phyloP scores from a whole-genome alignment of 352 stramenopile species.

The Sclerospora graminicola region DNA sequence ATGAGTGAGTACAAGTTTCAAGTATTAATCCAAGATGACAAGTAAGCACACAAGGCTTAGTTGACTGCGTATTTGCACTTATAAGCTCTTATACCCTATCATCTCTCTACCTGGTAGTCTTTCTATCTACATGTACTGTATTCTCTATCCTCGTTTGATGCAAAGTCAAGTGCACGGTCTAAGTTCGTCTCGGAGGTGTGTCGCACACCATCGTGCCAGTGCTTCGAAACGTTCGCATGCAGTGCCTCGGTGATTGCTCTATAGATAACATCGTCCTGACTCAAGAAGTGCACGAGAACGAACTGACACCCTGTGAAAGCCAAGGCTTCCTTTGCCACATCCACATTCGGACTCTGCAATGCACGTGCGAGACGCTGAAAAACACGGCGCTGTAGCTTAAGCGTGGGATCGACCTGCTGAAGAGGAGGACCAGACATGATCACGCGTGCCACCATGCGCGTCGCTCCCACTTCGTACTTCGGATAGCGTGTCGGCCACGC shows the following conservation, averaged over 20 bases:
- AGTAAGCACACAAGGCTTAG: too few species aligned
- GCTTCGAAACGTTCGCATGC: conserved; percentile 39
- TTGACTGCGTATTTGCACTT: too few species aligned
- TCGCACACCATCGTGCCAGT: conserved; percentile 70
- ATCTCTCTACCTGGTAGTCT: conserved; percentile 4
- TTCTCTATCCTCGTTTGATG: conserved; percentile 12
- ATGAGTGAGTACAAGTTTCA: background rate
- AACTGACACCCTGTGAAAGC: conserved; percentile 81
- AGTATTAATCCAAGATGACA: background rate
- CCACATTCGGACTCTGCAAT: conserved; percentile 46
- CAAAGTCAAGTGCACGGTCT: conserved; percentile 68
- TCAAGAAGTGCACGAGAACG: conserved; percentile 63
- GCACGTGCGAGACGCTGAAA: conserved; percentile 52
- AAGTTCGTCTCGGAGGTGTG: conserved; percentile 61
- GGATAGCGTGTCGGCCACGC: conserved; percentile 63
- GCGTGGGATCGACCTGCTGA: conserved; percentile 27
- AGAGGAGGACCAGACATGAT: conserved; percentile 73
- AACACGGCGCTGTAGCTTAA: conserved; percentile 30
- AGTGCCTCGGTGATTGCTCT: conserved; percentile 49
- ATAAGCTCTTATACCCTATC: too few species aligned
- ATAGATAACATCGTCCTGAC: conserved; percentile 53
- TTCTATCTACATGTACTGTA: conserved; percentile 19
- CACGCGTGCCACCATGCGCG: conserved; percentile 73
- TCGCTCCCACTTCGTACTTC: conserved; percentile 59
- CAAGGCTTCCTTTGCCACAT: conserved; percentile 72